Percentiles rank a stretch among this genome's conserved stretches.
These are phyloP conservation scores for Nectriaceae sp. DNA, from an alignment of 2,329 filamentous ascomycete genomes.

Conservation along the genomic window DNA sequence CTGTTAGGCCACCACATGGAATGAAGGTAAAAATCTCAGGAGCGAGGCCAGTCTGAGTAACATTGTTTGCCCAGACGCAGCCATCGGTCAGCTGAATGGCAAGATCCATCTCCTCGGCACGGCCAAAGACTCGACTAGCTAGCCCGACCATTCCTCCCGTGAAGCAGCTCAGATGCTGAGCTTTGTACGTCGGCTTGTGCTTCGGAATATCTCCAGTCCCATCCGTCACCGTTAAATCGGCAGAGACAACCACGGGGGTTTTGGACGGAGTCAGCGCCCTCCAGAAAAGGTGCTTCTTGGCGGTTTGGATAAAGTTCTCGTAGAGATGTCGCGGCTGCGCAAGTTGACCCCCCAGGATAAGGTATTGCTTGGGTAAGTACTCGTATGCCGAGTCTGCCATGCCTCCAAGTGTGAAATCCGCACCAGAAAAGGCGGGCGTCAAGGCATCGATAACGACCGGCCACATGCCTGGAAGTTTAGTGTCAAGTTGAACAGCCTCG, in stretches of 20 bases:
- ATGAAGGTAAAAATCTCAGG: constrained; percentile 60
- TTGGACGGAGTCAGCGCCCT: constrained; percentile 62
- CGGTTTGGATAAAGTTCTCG: constrained; percentile 44
- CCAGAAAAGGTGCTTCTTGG: constrained; percentile 63
- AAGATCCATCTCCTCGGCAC: constrained; percentile 55
- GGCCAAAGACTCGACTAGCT: constrained; percentile 58
- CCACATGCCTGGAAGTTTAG: constrained; percentile 64
- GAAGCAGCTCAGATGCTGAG: constrained; percentile 65
- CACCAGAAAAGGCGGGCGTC: constrained; percentile 25
- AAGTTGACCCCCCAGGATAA: constrained; percentile 62
- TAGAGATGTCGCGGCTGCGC: constrained; percentile 35
- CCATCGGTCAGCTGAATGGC: constrained; percentile 62
- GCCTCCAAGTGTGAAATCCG: constrained; percentile 57
- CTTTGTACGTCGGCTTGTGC: constrained; percentile 38
- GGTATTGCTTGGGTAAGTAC: constrained; percentile 68
- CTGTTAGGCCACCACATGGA: constrained; percentile 35
- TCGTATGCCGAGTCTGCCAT: constrained; percentile 62
- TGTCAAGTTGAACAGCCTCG: constrained; percentile 53
- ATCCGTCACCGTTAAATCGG: constrained; percentile 44
- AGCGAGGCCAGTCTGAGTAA: constrained; percentile 58
- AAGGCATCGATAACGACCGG: constrained; percentile 52
- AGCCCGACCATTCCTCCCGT: constrained; percentile 68
- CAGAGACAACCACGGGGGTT: constrained; percentile 63
- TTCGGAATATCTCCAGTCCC: constrained; percentile 23
- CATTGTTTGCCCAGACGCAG: constrained; percentile 63